These are phyloP conservation scores for Apiospora pterosperma DNA, from an alignment of 2,329 filamentous ascomycete genomes.

Conservation along the genomic window DNA sequence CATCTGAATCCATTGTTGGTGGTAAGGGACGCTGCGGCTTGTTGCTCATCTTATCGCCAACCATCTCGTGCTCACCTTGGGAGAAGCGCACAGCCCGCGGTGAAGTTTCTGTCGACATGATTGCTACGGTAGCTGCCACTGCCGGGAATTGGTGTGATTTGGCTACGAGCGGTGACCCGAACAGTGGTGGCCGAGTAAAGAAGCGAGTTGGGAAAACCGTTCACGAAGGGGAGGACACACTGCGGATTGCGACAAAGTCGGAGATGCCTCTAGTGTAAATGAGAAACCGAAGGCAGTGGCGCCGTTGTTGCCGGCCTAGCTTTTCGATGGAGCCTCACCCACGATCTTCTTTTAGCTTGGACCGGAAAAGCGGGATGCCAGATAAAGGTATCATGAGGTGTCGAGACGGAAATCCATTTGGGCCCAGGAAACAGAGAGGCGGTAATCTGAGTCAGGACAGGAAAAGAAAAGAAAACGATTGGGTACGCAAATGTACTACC, in stretches of 20 bases:
- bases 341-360: conserved; percentile 1
- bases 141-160: background rate
- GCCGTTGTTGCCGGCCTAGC: background rate
- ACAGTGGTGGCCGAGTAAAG: background rate
- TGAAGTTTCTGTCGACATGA: conserved; percentile 42
- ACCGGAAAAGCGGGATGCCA: background rate
- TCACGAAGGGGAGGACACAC: background rate
- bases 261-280: background rate
- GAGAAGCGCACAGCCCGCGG: conserved; percentile 57
- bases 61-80: conserved; percentile 42
- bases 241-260: conserved; percentile 1
- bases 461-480: background rate
- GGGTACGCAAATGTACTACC: background rate
- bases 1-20: conserved; percentile 44
- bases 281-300: background rate
- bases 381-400: background rate
- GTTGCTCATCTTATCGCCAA: conserved; percentile 38
- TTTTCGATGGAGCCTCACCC: conserved; percentile 1
- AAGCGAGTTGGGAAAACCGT: background rate
- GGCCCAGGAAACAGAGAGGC: background rate
- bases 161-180: background rate
- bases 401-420: background rate
- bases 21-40: conserved; percentile 31
- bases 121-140: conserved; percentile 1
- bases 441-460: background rate